These are phyloP conservation scores for Quercus aquifolioides DNA, from an alignment of 306 rosid species.

Conservation along the genomic window DNA sequence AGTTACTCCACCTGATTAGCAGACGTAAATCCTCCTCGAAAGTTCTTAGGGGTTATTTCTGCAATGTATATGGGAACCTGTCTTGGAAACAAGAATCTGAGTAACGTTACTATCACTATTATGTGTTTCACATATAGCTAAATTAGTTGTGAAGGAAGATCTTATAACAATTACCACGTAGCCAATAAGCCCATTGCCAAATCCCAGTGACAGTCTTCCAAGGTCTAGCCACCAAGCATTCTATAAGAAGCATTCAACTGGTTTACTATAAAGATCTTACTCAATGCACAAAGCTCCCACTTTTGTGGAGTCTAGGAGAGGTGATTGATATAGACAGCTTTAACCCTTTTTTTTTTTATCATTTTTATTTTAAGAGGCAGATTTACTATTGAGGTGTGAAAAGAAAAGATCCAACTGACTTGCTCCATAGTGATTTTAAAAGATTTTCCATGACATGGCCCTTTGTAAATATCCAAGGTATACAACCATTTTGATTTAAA, in stretches of 20 bases:
- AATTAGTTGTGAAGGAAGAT: neutral
- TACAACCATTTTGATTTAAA: no score
- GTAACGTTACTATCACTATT: neutral
- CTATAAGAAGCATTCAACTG: slow-evolving; percentile 33
- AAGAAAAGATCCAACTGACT: no score
- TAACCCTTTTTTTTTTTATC: no score
- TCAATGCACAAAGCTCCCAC: no score
- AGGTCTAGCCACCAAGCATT: slow-evolving; percentile 68
- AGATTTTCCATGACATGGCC: no score
- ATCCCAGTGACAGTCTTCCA: slow-evolving; percentile 77
- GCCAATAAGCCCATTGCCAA: slow-evolving; percentile 75
- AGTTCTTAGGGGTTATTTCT: slow-evolving; percentile 69
- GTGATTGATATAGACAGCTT: no score
- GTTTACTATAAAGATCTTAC: neutral
- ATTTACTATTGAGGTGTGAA: neutral
- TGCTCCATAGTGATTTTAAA: no score
- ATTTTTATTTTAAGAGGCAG: no score
- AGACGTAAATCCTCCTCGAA: slow-evolving; percentile 62
- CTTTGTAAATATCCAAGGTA: no score
- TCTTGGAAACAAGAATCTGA: slow-evolving; percentile 2
- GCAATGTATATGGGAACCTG: slow-evolving; percentile 77
- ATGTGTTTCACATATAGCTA: neutral
- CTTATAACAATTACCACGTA: slow-evolving; percentile 47
- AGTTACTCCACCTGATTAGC: slow-evolving; percentile 50
- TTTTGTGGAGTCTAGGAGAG: no score